Evolutionary conservation across 148 eudicot genomes (phyloP).

Genomic region (Mesembryanthemum crystallinum): DNA sequence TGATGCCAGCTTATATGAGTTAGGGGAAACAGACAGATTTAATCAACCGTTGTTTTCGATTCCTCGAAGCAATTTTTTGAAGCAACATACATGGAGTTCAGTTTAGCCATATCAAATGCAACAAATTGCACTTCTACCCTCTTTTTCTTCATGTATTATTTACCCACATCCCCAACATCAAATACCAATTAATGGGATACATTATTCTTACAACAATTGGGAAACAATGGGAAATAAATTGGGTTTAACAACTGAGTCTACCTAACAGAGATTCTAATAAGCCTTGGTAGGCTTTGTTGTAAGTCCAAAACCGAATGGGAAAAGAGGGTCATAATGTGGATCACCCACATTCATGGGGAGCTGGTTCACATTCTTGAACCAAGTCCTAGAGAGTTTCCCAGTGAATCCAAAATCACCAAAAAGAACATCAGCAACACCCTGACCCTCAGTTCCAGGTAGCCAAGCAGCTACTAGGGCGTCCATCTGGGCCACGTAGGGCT

Average conservation of each 20-base stretch:
- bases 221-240: conserved; percentile 6
- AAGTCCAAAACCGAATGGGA: conserved; percentile 56
- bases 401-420: conserved; percentile 57
- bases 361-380: conserved; percentile 53
- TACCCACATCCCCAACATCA: too few relatives aligned
- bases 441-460: conserved; percentile 59
- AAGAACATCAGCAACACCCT: conserved; percentile 55
- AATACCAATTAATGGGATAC: background rate
- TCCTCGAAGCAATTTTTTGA: background rate
- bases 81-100: background rate
- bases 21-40: too few relatives aligned
- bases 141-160: background rate
- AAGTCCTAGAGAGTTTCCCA: conserved; percentile 52
- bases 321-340: conserved; percentile 52
- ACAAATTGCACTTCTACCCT: background rate
- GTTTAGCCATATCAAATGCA: background rate
- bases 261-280: background rate
- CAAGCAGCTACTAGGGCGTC: conserved; percentile 59
- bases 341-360: conserved; percentile 63
- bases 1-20: too few relatives aligned
- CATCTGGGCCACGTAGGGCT: conserved; percentile 39
- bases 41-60: too few relatives aligned
- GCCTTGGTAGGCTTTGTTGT: conserved; percentile 39
- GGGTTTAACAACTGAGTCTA: background rate
- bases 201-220: conserved; percentile 15